Conservation (phyloP, 805 yeast species). For the Kregervanrija delftensis region DNA sequence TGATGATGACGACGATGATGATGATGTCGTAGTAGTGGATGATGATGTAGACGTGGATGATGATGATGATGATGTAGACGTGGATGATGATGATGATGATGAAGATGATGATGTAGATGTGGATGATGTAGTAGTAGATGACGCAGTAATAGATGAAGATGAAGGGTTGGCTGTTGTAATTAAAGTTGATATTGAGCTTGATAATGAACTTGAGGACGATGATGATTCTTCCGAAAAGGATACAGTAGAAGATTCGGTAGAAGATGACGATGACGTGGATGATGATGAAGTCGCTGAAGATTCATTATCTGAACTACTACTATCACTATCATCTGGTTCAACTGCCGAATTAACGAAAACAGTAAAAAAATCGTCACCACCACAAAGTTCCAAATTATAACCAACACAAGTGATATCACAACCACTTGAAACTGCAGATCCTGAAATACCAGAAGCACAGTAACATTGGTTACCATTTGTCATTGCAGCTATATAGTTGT, state of each 20-base stretch:
- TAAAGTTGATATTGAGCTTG: constrained; percentile 11
- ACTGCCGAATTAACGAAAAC: constrained; percentile 33
- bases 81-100: constrained; percentile 8
- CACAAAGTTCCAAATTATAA: constrained; percentile 59
- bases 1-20: constrained; percentile 6
- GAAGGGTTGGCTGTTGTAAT: constrained; percentile 9
- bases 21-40: constrained; percentile 3
- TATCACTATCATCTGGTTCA: constrained; percentile 6
- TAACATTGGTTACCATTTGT: constrained; percentile 51
- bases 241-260: constrained; percentile 10
- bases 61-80: constrained; percentile 9
- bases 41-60: constrained; percentile 8
- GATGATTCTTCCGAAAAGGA: constrained; percentile 9
- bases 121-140: constrained; percentile 6
- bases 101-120: constrained; percentile 6
- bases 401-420: constrained; percentile 54
- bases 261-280: constrained; percentile 17
- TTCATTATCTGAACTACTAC: constrained; percentile 12
- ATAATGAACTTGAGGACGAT: constrained; percentile 9
- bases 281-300: constrained; percentile 9
- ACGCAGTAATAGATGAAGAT: constrained; percentile 9
- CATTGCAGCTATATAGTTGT: constrained; percentile 35
- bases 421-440: constrained; percentile 19
- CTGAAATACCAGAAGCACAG: constrained; percentile 50
- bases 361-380: constrained; percentile 40